Evolutionary conservation across 1,139 yeast species (phyloP).

Genomic region (Ashbya aceris): DNA sequence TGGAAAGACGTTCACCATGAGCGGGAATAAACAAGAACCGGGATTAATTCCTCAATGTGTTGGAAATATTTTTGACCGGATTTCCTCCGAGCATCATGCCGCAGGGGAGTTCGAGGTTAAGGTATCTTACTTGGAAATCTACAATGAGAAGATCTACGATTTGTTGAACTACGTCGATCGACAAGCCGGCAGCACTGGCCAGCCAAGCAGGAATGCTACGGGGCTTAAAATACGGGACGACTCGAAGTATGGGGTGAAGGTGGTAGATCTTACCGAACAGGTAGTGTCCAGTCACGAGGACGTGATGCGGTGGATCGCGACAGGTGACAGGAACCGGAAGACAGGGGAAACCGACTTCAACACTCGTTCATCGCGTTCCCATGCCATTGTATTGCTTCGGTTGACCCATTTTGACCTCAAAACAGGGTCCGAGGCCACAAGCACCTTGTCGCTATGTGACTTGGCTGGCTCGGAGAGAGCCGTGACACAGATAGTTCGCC

Average conservation of each 20-base stretch:
- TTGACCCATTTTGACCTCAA: constrained; percentile 38
- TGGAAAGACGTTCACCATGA: constrained; percentile 78
- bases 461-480: constrained; percentile 95
- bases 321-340: constrained; percentile 67
- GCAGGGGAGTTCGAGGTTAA: constrained; percentile 36
- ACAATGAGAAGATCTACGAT: constrained; percentile 79
- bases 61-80: constrained; percentile 49
- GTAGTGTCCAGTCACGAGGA: constrained; percentile 49
- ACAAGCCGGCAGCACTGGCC: constrained; percentile 4
- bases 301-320: constrained; percentile 47
- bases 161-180: constrained; percentile 36
- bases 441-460: constrained; percentile 82
- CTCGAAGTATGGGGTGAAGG: constrained; percentile 59
- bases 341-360: constrained; percentile 89
- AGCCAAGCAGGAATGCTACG: constrained; percentile 5
- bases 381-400: constrained; percentile 74
- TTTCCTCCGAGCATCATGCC: constrained; percentile 26
- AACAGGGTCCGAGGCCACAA: constrained; percentile 38
- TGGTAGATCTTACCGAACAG: constrained; percentile 65
- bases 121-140: constrained; percentile 77
- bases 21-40: constrained; percentile 56
- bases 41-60: constrained; percentile 77
- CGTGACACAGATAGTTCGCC: constrained; percentile 62
- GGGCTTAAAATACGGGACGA: constrained; percentile 76
- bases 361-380: constrained; percentile 77